Percentiles rank a stretch among this genome's conserved stretches.
These are phyloP conservation scores for Peronosclerospora sorghi DNA, from an alignment of 352 stramenopile species.

Conservation along the genomic window DNA sequence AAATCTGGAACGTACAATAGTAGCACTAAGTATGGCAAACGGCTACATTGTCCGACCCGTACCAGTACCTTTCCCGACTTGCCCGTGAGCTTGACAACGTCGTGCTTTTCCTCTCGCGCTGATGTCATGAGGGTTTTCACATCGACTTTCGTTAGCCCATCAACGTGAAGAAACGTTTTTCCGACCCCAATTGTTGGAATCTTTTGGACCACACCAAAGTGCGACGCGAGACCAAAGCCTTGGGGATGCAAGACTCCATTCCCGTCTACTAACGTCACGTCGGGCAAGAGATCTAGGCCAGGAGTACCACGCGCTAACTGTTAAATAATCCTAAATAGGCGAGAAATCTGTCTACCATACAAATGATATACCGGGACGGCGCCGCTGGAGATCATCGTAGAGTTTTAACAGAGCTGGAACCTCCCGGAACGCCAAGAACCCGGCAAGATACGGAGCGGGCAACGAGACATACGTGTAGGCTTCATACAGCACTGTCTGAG, in stretches of 20 bases:
- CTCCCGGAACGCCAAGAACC: constrained; percentile 76
- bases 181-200: constrained; percentile 87
- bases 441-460: constrained; percentile 68
- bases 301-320: too few species aligned
- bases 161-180: constrained; percentile 85
- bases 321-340: too few species aligned
- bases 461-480: constrained; percentile 76
- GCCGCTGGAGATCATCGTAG: constrained; percentile 40
- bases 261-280: constrained; percentile 90
- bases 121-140: constrained; percentile 44
- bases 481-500: constrained; percentile 59
- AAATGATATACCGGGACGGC: constrained; percentile 57
- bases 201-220: constrained; percentile 85
- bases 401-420: constrained; percentile 59
- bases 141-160: constrained; percentile 68
- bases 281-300: constrained; percentile 62
- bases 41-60: too few species aligned
- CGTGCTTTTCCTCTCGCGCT: constrained; percentile 20
- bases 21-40: neutral
- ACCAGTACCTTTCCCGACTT: constrained; percentile 40
- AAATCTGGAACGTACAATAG: constrained; percentile 31
- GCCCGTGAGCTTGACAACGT: constrained; percentile 39
- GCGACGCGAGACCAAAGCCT: constrained; percentile 87
- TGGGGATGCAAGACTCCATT: constrained; percentile 83
- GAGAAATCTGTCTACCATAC: neutral